A percentile compares a stretch with the other conserved stretches of the same genome.
phyloP scores from a whole-genome alignment of 1,139 yeast species.

The Lodderomyces pseudojiufengensis region DNA sequence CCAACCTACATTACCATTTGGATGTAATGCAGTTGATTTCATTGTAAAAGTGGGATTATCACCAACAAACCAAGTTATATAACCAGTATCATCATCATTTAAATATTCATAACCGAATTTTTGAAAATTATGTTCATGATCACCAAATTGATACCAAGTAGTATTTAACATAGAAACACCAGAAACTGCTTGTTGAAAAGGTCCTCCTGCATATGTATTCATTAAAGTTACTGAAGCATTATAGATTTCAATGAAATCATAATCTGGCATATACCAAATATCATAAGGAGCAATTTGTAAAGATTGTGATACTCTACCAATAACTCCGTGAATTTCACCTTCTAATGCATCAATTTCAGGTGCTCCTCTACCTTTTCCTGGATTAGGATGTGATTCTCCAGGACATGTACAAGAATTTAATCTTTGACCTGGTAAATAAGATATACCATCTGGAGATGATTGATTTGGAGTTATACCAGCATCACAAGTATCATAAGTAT shows the following conservation, averaged over 20 bases:
- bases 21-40: slow-evolving; percentile 61
- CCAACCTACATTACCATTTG: slow-evolving; percentile 80
- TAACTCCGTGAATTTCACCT: slow-evolving; percentile 59
- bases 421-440: slow-evolving; percentile 73
- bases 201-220: slow-evolving; percentile 81
- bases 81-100: slow-evolving; percentile 64
- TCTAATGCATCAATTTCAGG: slow-evolving; percentile 86
- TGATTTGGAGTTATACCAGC: slow-evolving; percentile 90
- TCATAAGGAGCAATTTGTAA: slow-evolving; percentile 82
- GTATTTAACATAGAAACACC: slow-evolving; percentile 69
- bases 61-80: slow-evolving; percentile 80
- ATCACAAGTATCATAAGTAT: slow-evolving; percentile 76
- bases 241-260: slow-evolving; percentile 61
- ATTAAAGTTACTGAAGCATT: slow-evolving; percentile 59
- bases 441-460: slow-evolving; percentile 74
- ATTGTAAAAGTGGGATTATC: slow-evolving; percentile 61
- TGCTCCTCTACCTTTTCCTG: slow-evolving; percentile 79
- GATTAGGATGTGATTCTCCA: slow-evolving; percentile 76
- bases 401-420: slow-evolving; percentile 66
- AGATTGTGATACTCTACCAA: slow-evolving; percentile 77
- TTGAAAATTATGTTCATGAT: slow-evolving; percentile 50
- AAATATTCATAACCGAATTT: slow-evolving; percentile 73
- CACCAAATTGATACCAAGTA: slow-evolving; percentile 71
- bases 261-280: slow-evolving; percentile 82
- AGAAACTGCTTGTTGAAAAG: slow-evolving; percentile 80